phyloP scores from a whole-genome alignment of 2,329 filamentous ascomycete species.

The Neospermospora avenae region DNA sequence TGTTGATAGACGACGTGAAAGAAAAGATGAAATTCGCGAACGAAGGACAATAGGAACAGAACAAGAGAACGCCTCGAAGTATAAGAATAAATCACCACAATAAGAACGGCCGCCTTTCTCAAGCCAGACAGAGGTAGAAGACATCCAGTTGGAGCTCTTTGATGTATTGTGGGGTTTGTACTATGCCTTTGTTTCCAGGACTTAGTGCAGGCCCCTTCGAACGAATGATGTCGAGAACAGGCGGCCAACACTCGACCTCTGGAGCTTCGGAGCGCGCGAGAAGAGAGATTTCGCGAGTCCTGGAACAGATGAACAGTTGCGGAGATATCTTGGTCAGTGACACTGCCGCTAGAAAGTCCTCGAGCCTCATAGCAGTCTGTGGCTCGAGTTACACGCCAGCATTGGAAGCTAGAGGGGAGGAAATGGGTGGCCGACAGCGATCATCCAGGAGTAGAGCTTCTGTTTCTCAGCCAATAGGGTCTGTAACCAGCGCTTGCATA shows the following conservation, averaged over 20 bases:
- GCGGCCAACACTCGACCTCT: constrained; percentile 20
- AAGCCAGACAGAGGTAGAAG: constrained; percentile 11
- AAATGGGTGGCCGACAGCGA: constrained; percentile 17
- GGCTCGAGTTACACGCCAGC: constrained; percentile 11
- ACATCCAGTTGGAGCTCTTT: not conserved
- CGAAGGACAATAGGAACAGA: constrained; percentile 27
- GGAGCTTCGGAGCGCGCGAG: constrained; percentile 18
- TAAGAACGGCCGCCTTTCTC: constrained; percentile 14
- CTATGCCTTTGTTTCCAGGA: constrained; percentile 21
- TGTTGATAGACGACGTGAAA: constrained; percentile 20
- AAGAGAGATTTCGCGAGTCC: constrained; percentile 14
- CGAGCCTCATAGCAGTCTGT: constrained; percentile 22
- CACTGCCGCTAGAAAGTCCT: constrained; percentile 19
- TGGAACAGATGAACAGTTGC: constrained; percentile 26
- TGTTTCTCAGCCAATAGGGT: constrained; percentile 20
- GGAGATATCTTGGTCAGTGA: constrained; percentile 10
- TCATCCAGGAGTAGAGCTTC: constrained; percentile 15
- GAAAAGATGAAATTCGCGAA: constrained; percentile 13
- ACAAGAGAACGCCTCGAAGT: constrained; percentile 18
- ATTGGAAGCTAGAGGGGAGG: constrained; percentile 7
- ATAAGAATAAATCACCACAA: constrained; percentile 26
- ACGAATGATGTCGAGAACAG: constrained; percentile 18
- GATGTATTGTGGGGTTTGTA: constrained; percentile 15
- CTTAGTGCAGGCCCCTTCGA: constrained; percentile 19
- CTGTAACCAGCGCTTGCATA: constrained; percentile 24